Conservation (phyloP, 352 stramenopile species). For the Pythium volutum region DNA sequence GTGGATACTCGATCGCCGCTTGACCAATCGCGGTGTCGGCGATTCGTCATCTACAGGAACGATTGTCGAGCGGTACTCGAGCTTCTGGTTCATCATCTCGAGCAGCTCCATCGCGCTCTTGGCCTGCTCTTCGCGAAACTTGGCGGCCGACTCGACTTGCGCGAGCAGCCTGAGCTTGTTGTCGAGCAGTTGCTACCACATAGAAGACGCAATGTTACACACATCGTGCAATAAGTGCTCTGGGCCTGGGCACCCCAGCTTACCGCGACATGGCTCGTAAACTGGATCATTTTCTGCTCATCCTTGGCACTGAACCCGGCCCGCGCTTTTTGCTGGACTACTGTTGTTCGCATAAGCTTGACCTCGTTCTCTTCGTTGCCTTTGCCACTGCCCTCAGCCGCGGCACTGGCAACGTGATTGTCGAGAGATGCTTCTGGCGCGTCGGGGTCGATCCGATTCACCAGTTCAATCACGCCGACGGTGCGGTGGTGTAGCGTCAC, state of each 20-base stretch:
- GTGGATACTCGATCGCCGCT: not conserved
- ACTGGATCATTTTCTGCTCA: constrained; percentile 63
- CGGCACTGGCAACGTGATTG: too few relatives aligned
- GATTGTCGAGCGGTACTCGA: constrained; percentile 24
- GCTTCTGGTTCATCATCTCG: constrained; percentile 50
- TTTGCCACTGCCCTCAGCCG: not conserved
- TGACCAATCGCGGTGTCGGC: not conserved
- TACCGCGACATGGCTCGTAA: constrained; percentile 54
- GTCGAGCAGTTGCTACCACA: constrained; percentile 43
- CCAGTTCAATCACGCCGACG: constrained; percentile 59
- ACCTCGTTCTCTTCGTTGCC: constrained; percentile 35
- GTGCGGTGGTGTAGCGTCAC: constrained; percentile 51
- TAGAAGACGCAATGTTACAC: not conserved
- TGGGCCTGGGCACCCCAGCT: not conserved
- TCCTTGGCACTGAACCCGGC: constrained; percentile 55
- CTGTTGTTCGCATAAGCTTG: constrained; percentile 31
- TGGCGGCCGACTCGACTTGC: constrained; percentile 33
- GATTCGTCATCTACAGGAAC: not conserved
- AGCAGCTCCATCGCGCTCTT: constrained; percentile 54
- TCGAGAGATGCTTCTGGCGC: not conserved
- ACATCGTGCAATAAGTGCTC: too few relatives aligned
- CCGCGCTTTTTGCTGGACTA: constrained; percentile 21
- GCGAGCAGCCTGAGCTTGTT: constrained; percentile 42
- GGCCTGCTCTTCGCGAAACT: constrained; percentile 42
- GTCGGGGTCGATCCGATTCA: constrained; percentile 49